These are phyloP conservation scores for Tylopilus rubrobrunneus DNA, from an alignment of 768 basidiomycete genomes.

Conservation along the genomic window DNA sequence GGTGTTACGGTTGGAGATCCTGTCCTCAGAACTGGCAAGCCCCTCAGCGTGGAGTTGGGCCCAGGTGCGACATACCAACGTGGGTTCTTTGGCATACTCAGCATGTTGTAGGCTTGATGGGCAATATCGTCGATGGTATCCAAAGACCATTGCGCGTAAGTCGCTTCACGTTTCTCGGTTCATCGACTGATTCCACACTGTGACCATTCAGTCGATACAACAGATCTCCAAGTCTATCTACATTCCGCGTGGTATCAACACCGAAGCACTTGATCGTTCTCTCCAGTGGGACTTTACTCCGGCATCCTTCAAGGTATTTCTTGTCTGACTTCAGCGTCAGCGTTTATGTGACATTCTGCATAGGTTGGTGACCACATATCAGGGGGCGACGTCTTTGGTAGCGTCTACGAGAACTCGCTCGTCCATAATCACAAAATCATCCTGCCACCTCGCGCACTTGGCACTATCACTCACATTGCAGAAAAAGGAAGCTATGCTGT, in stretches of 20 bases:
- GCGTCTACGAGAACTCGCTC: conserved; percentile 95
- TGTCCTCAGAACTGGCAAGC: conserved; percentile 95
- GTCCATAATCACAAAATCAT: conserved; percentile 97
- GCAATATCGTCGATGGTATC: conserved; percentile 98
- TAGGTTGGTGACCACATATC: conserved; percentile 96
- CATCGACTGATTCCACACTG: conserved; percentile 1
- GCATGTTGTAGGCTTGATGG: conserved; percentile 76
- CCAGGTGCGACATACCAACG: conserved; percentile 59
- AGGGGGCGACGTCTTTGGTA: conserved; percentile 94
- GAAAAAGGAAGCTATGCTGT: conserved; percentile 94
- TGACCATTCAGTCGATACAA: conserved; percentile 68
- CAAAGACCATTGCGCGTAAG: conserved; percentile 86
- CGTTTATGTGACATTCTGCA: conserved; percentile 5
- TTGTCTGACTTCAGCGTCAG: not conserved
- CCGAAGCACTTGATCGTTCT: conserved; percentile 84
- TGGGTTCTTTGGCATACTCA: not conserved
- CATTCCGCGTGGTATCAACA: conserved; percentile 98
- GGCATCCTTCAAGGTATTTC: conserved; percentile 62
- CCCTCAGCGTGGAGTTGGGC: conserved; percentile 94
- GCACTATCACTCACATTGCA: conserved; percentile 89
- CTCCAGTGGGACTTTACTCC: conserved; percentile 96
- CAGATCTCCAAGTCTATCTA: conserved; percentile 98
- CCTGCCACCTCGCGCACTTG: conserved; percentile 89
- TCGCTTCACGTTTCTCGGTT: conserved; percentile 6
- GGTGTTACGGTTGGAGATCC: conserved; percentile 99